Evolutionary conservation across 1,284 basidiomycete species (phyloP), one percentile per base, ranked within the genome.

Genomic region (Farysia itapuensis): DNA sequence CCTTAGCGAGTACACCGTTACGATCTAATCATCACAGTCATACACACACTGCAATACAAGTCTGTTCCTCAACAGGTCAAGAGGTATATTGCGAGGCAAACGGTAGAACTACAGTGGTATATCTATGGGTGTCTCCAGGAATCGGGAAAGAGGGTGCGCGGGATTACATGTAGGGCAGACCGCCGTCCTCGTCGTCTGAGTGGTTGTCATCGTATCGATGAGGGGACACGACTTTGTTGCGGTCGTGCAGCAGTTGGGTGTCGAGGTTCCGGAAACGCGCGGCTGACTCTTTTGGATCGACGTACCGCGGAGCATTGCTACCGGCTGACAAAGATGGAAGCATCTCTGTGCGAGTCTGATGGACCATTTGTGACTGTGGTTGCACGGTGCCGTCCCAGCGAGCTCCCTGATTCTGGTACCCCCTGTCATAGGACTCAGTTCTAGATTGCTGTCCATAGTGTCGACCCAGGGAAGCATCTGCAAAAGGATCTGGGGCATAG

Each of bases 91-190:
- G n/a, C n/a, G n/a, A n/a, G n/a, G n/a, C n/a, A n/a, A n/a, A n/a
- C n/a, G n/a, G n/a, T n/a, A n/a, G n/a, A n/a, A n/a, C 26, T 28
- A 28, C 11, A n/a, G 26, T 28, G 26, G 26, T 28, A n/a, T 28
- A n/a, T 28, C n/a, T 28, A n/a, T 28, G 26, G 11, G 26, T 28
- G 26, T 28, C 26, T 28, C 26, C 26, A 28, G 26, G n/a, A n/a
- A 28, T 9, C 26, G 26, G 26, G 26, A 28, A 11, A n/a, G 9
- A 28, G 9, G 26, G 9, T 28, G 26, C 11, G 26, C n/a, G 18
- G 11, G 14, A 43, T 16, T 21, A 60, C 57, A 60, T 60, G 43
- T 60, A 60, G 7, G 57, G 51, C 25, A 60, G 32, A 2, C 45
- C 44, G 11, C 21, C 47, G 2, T 46, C 50, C 16, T 51, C 51